Conservation (phyloP, 2,329 filamentous ascomycete genomes). For the Colletotrichum cordylinicola region DNA sequence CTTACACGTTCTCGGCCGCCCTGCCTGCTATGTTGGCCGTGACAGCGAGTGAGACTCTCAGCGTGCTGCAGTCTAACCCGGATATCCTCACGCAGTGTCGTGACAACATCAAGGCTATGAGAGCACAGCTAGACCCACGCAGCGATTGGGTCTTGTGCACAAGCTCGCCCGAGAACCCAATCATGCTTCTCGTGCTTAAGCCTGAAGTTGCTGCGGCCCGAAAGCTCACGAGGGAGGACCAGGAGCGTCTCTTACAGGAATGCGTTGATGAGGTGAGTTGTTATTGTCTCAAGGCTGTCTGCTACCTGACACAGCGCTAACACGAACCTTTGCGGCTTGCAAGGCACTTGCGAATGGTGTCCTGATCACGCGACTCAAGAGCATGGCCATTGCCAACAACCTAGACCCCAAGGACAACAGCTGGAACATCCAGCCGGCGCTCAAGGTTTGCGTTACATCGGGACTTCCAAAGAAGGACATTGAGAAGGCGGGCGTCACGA, state of each 20-base stretch:
- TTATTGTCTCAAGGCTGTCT: neutral
- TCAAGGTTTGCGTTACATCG: conserved; percentile 90
- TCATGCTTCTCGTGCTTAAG: conserved; percentile 85
- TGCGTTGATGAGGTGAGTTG: conserved; percentile 89
- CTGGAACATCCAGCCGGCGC: conserved; percentile 76
- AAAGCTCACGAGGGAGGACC: conserved; percentile 73
- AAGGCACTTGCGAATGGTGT: conserved; percentile 87
- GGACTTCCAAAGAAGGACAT: conserved; percentile 93
- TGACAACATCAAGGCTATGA: conserved; percentile 87
- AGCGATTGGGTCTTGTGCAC: conserved; percentile 92
- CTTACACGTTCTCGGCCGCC: conserved; percentile 96
- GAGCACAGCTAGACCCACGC: conserved; percentile 85
- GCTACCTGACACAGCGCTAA: neutral
- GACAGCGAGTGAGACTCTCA: conserved; percentile 91
- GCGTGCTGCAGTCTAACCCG: conserved; percentile 84
- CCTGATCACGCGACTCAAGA: conserved; percentile 86
- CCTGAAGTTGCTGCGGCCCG: conserved; percentile 78
- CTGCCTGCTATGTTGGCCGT: conserved; percentile 92
- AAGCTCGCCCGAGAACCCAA: conserved; percentile 83
- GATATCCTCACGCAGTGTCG: conserved; percentile 80
- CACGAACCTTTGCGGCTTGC: neutral
- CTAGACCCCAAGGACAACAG: conserved; percentile 72
- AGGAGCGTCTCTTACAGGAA: conserved; percentile 86
- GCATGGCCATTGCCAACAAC: conserved; percentile 68
- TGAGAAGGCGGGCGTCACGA: conserved; percentile 88